Base-by-base conservation (phyloP, 768 basidiomycete species). In the Tulasnella sp. region DNA sequence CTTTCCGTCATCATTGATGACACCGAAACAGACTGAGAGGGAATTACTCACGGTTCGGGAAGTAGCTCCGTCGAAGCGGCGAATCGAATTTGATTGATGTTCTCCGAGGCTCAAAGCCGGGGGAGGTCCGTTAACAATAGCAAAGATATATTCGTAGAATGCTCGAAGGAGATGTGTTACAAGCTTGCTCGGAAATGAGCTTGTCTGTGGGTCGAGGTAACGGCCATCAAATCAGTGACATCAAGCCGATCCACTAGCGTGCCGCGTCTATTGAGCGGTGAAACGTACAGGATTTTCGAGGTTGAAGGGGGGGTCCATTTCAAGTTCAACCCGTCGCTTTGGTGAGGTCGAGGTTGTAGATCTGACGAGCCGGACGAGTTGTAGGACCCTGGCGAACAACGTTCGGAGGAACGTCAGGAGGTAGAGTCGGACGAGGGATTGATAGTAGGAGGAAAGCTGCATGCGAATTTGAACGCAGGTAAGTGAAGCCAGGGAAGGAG, bases 31-130 rank as follows among this genome's bases (percentile, higher is more conserved):
- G 37, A 4, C 78, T 20, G 41, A 80, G 37, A 72, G 28, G 7
- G 31, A 79, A 54, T 34, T 48, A 75, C 81, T 73, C 75, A 81
- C 81, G 69, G 44, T 60, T 14, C 46, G 81, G 69, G 64, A 69
- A 20, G 58, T 28, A 16, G 24, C 8, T n/a, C 75, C 24, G 81
- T 16, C 81, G 81, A 31, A 81, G 8, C 5, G 80, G 74, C 24
- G 24, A 41, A 76, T 81, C 73, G 81, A 81, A 37, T 37, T 37
- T 37, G 37, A 37, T 37, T 37, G 37, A 6, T 37, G 2, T 37
- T 37, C 37, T 37, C 81, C 81, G 22, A 76, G 80, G 50, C 48
- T 64, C 41, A 82, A 50, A 28, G 77, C 60, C 34, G 80, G 41
- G 2, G 34, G 20, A 11, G 58, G 78, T 37, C 81, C 41, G 46